phyloP scores from a whole-genome alignment of 768 basidiomycete species.

The Tulasnella sp. region DNA sequence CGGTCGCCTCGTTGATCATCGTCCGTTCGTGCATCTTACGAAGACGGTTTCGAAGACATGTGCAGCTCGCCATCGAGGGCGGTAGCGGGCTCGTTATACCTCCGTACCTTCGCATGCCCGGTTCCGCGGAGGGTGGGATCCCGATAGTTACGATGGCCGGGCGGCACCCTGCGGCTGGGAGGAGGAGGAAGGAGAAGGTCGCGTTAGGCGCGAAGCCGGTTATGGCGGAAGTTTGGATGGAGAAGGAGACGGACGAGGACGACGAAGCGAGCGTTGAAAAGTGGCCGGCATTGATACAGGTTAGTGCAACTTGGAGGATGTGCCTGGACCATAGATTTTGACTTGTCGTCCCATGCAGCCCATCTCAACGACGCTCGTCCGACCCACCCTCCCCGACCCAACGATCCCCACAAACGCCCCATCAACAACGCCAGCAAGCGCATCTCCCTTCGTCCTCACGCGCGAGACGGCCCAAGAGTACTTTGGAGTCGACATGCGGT shows the following conservation, averaged over 20 bases:
- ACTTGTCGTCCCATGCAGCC: background rate
- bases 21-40: conserved; percentile 38
- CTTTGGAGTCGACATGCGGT: conserved; percentile 30
- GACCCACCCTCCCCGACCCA: conserved; percentile 4
- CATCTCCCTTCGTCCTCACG: conserved; percentile 14
- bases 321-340: background rate
- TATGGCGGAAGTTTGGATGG: conserved; percentile 29
- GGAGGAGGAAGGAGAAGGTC: background rate
- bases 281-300: background rate
- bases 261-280: background rate
- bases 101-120: background rate
- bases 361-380: conserved; percentile 10
- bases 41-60: conserved; percentile 37
- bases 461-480: conserved; percentile 26
- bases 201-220: conserved; percentile 21
- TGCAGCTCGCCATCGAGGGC: conserved; percentile 36
- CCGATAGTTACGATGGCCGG: background rate
- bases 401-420: background rate
- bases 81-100: conserved; percentile 29
- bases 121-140: conserved; percentile 1
- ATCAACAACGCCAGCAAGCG: background rate
- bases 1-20: conserved; percentile 38
- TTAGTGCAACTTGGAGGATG: background rate
- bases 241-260: background rate
- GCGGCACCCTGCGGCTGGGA: background rate